Evolutionary conservation across 2,329 filamentous ascomycete species (phyloP).

Genomic region (Ceratocystis smalleyi): DNA sequence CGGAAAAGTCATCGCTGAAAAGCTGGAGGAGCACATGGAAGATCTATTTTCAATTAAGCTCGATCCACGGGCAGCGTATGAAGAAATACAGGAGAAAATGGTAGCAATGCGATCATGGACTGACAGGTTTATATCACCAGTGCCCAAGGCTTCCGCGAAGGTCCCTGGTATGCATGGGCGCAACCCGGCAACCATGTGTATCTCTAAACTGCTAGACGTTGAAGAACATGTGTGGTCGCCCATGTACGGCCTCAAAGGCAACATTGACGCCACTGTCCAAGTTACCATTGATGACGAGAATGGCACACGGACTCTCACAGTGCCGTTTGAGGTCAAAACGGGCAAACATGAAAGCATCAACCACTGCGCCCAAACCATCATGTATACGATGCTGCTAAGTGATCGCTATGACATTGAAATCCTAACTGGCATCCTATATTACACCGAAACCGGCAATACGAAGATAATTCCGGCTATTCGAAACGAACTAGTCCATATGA

Average conservation of each 20-base stretch:
- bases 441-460: conserved; percentile 79
- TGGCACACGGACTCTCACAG: conserved; percentile 55
- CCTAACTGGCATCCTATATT: conserved; percentile 81
- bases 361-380: conserved; percentile 82
- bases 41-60: conserved; percentile 79
- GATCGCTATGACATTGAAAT: conserved; percentile 92
- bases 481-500: conserved; percentile 86
- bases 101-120: conserved; percentile 73
- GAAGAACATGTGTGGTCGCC: conserved; percentile 98
- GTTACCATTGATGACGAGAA: conserved; percentile 59
- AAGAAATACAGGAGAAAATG: conserved; percentile 72
- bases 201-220: conserved; percentile 87
- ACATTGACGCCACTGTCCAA: conserved; percentile 93
- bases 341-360: conserved; percentile 67
- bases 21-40: conserved; percentile 67
- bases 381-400: conserved; percentile 83
- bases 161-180: conserved; percentile 61
- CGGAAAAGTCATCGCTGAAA: conserved; percentile 46
- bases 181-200: conserved; percentile 61
- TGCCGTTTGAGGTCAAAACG: conserved; percentile 92
- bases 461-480: conserved; percentile 72
- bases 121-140: conserved; percentile 55
- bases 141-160: conserved; percentile 53
- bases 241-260: conserved; percentile 92
- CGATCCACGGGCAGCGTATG: conserved; percentile 53